Conservation (phyloP, 2,329 filamentous ascomycete species). For the Aureobasidium sp. region DNA sequence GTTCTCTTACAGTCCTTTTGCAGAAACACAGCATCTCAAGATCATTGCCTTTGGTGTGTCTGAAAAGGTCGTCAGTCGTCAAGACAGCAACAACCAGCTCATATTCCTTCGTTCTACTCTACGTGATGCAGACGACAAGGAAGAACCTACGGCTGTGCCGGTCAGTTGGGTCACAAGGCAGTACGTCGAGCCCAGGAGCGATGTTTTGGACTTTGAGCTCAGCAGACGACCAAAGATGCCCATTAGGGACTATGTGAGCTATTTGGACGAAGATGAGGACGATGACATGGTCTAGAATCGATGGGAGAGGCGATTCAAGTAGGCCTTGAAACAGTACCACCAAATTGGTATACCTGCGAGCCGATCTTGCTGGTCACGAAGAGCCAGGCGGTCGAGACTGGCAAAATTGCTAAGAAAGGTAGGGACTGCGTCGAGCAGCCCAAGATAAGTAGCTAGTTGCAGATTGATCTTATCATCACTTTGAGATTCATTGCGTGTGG, state of each 20-base stretch:
- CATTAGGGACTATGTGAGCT: constrained; percentile 26
- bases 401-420: too few species aligned
- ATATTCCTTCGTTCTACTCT: constrained; percentile 41
- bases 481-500: too few species aligned
- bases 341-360: neutral
- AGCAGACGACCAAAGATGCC: constrained; percentile 33
- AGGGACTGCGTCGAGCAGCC: too few species aligned
- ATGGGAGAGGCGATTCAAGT: neutral
- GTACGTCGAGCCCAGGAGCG: constrained; percentile 40
- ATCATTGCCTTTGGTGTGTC: constrained; percentile 42
- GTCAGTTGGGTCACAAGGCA: constrained; percentile 41
- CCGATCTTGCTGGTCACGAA: neutral
- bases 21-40: constrained; percentile 31
- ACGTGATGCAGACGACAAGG: constrained; percentile 36
- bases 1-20: neutral
- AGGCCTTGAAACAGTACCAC: neutral
- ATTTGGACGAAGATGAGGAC: constrained; percentile 5
- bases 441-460: too few species aligned
- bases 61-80: constrained; percentile 42
- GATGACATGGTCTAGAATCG: constrained; percentile 2
- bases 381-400: too few species aligned
- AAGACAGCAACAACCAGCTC: constrained; percentile 41
- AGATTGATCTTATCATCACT: too few species aligned
- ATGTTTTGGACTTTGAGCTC: constrained; percentile 41
- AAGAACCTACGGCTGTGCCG: constrained; percentile 36